Base-by-base conservation (phyloP, 108 stramenopile species). In the Tribonema minus region DNA sequence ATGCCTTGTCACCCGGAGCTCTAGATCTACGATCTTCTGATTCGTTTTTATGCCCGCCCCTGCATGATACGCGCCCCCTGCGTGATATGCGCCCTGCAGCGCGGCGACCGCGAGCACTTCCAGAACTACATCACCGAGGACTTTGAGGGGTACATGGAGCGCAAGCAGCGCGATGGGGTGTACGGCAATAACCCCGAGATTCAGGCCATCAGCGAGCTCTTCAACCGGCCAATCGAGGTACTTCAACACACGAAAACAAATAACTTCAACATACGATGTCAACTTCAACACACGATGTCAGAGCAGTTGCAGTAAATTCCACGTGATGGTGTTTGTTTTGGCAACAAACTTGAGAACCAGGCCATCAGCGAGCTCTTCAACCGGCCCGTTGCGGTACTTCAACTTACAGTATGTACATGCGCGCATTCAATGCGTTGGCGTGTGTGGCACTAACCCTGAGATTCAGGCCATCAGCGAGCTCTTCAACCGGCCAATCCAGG, bases 121-220 rank as follows among this genome's bases (percentile, higher is more conserved):
- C 35, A 54, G 3, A 64, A 67, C 25, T 76, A 66, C 68, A 64
- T 76, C 3, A 32, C 65, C 20, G 75, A 76, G 75, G 75, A 34
- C 3, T 76, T 76, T 60, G 66, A 66, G 36, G 46, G 75, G 61
- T 76, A 76, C 66, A 40, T 76, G 39, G 61, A 20, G 32, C 75
- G 75, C 37, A 76, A 76, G 75, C 64, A 76, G 32, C 68, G 39
- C 25, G 75, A 76, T 37, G 75, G 75, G 37, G 75, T 76, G 46
- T 61, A 76, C 54, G 75, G 75, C 27, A 76, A 76, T 20, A 76
- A 76, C 66, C 75, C 75, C 27, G 75, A 76, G 75, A 76, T 76
- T 29, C 75, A 76, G 37, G 75, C 75, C 31, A 64, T 61, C 0
- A 67, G 75, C 66, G 75, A 76, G 75, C 75, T 76, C 15, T 76